phyloP scores from a whole-genome alignment of 2,329 filamentous ascomycete species.

The Ascochyta koolunga region DNA sequence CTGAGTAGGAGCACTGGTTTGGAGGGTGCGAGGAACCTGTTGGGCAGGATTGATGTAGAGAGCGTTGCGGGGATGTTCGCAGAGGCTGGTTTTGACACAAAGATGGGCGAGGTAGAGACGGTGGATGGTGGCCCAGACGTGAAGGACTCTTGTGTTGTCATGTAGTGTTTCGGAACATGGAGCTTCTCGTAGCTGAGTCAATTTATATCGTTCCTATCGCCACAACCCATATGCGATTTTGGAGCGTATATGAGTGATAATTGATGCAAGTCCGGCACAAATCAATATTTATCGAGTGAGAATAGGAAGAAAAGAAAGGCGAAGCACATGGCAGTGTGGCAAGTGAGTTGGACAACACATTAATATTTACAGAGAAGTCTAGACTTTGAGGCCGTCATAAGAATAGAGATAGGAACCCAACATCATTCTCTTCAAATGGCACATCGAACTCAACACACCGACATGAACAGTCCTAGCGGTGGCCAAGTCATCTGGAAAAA shows the following conservation, averaged over 20 bases:
- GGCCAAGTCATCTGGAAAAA: constrained; percentile 38
- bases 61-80: not conserved
- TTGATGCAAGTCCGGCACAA: no score
- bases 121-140: constrained; percentile 21
- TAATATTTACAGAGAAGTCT: constrained; percentile 16
- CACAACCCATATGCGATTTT: not conserved
- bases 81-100: not conserved
- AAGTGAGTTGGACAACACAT: not conserved
- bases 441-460: constrained; percentile 6
- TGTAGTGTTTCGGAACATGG: constrained; percentile 9
- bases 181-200: not conserved
- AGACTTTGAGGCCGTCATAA: constrained; percentile 8
- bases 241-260: not conserved
- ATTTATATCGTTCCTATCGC: not conserved
- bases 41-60: not conserved
- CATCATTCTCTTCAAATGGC: not conserved
- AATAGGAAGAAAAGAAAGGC: no score
- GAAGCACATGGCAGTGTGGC: no score
- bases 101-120: not conserved
- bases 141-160: constrained; percentile 28
- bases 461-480: constrained; percentile 33
- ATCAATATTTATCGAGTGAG: no score
- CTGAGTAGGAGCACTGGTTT: not conserved
- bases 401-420: constrained; percentile 6
- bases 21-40: not conserved